These are phyloP conservation scores for Debaryomyces hansenii DNA, from an alignment of 805 yeast species.

Conservation along the genomic window DNA sequence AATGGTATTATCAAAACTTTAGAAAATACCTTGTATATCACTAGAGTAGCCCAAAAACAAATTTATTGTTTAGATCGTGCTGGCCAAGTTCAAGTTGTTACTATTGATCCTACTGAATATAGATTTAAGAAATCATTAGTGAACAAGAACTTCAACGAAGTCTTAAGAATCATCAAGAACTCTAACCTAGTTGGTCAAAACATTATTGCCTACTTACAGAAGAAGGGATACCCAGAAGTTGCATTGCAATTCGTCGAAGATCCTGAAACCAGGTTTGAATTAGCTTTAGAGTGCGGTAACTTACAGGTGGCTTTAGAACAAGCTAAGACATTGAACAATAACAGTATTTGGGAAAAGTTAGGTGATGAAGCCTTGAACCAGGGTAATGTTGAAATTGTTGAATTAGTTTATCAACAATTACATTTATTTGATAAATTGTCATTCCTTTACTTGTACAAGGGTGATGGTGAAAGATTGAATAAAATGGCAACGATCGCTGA, in stretches of 20 bases:
- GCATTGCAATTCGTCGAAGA: conserved; percentile 97
- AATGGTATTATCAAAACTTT: conserved; percentile 91
- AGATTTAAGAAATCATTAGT: conserved; percentile 92
- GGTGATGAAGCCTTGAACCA: conserved; percentile 86
- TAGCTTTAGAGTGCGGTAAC: conserved; percentile 93
- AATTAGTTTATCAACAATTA: conserved; percentile 83
- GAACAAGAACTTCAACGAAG: conserved; percentile 88
- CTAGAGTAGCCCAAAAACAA: conserved; percentile 64
- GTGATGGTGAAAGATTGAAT: conserved; percentile 69
- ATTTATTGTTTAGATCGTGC: conserved; percentile 82
- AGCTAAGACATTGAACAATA: conserved; percentile 72
- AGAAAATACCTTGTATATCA: conserved; percentile 82
- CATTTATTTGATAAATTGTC: conserved; percentile 86
- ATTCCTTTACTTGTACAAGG: conserved; percentile 81
- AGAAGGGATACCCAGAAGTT: conserved; percentile 95
- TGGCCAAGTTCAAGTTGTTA: conserved; percentile 76
- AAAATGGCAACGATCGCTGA: conserved; percentile 91
- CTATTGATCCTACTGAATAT: conserved; percentile 95
- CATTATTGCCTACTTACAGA: conserved; percentile 90
- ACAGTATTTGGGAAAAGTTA: conserved; percentile 74
- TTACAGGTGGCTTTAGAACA: conserved; percentile 83
- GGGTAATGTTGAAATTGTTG: conserved; percentile 85
- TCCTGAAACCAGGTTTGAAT: conserved; percentile 91
- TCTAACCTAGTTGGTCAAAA: conserved; percentile 97
- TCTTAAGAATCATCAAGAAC: conserved; percentile 78